phyloP scores from a whole-genome alignment of 164 flowering plant genomes.

The Vitis rupestris region DNA sequence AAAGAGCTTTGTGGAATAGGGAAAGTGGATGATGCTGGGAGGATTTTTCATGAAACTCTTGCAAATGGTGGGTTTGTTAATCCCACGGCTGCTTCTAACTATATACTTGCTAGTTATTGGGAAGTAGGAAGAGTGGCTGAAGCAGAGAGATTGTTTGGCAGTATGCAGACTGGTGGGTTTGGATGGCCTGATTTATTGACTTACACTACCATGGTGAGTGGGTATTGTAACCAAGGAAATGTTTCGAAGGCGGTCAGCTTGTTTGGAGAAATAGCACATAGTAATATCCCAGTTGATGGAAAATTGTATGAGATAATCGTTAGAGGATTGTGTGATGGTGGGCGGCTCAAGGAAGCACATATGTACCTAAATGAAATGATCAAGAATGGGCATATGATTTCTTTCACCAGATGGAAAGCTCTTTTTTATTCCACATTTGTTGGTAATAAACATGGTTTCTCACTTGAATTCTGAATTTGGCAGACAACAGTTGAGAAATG shows the following conservation, averaged over 20 bases:
- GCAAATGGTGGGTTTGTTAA: slow-evolving; percentile 10
- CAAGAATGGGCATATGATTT: slow-evolving; percentile 30
- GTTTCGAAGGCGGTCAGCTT: slow-evolving; percentile 22
- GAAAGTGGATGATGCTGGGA: slow-evolving; percentile 30
- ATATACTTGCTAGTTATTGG: slow-evolving; percentile 33
- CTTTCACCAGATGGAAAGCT: slow-evolving; percentile 26
- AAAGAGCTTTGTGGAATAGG: slow-evolving; percentile 29
- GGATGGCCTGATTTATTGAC: slow-evolving; percentile 20
- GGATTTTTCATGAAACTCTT: slow-evolving; percentile 22
- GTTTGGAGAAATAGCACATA: slow-evolving; percentile 31
- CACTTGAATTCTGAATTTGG: too few relatives aligned
- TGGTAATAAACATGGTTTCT: too few relatives aligned
- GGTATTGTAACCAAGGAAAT: slow-evolving; percentile 25
- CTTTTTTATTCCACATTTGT: slow-evolving; percentile 12
- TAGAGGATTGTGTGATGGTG: slow-evolving; percentile 18
- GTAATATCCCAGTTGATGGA: slow-evolving; percentile 14
- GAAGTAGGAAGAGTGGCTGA: slow-evolving; percentile 23
- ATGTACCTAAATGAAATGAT: slow-evolving; percentile 30
- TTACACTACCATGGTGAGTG: slow-evolving; percentile 27
- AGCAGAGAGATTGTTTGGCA: slow-evolving; percentile 31
- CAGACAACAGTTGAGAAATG: too few relatives aligned
- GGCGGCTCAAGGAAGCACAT: slow-evolving; percentile 26
- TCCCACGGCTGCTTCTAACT: slow-evolving; percentile 18
- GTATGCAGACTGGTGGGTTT: slow-evolving; percentile 21
- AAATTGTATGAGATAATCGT: slow-evolving; percentile 24